Percentiles rank a stretch among this genome's conserved stretches.
Evolutionary conservation across 257 asterid genomes (phyloP).

Genomic region (Sherardia arvensis): DNA sequence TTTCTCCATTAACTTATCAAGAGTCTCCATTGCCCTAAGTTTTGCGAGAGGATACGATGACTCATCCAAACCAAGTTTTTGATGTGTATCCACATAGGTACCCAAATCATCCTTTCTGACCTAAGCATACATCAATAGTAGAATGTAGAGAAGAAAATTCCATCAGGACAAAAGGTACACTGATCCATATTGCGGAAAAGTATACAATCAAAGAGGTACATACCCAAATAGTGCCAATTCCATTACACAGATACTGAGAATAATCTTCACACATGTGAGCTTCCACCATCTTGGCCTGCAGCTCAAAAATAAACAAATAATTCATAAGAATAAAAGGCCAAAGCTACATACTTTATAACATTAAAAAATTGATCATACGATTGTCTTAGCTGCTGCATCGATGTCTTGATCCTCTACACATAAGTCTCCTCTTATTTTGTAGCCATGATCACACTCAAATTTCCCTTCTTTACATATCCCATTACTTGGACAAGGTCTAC

Average conservation of each 20-base stretch:
- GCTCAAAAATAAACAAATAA: slow-evolving; percentile 16
- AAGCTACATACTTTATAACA: background rate
- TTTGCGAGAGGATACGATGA: slow-evolving; percentile 42
- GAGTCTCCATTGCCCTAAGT: slow-evolving; percentile 44
- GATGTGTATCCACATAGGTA: slow-evolving; percentile 32
- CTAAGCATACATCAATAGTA: slow-evolving; percentile 25
- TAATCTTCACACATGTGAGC: slow-evolving; percentile 47
- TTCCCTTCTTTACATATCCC: slow-evolving; percentile 74
- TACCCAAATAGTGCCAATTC: slow-evolving; percentile 71
- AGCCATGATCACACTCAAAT: slow-evolving; percentile 61
- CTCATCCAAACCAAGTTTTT: slow-evolving; percentile 30
- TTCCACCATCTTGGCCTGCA: slow-evolving; percentile 75
- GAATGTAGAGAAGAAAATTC: background rate
- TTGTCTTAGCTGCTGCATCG: slow-evolving; percentile 43
- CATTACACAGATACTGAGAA: slow-evolving; percentile 61
- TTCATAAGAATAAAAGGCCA: slow-evolving; percentile 14
- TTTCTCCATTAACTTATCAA: slow-evolving; percentile 44
- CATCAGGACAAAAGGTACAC: background rate
- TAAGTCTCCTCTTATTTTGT: slow-evolving; percentile 44
- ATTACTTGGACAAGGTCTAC: slow-evolving; percentile 75
- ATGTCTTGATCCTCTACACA: slow-evolving; percentile 73
- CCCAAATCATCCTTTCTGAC: slow-evolving; percentile 49
- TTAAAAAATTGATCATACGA: slow-evolving; percentile 31
- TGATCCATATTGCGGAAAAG: background rate
- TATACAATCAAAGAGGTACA: slow-evolving; percentile 17